Evolutionary conservation across 306 rosid species (phyloP).

Genomic region (Vigna nakashimae): DNA sequence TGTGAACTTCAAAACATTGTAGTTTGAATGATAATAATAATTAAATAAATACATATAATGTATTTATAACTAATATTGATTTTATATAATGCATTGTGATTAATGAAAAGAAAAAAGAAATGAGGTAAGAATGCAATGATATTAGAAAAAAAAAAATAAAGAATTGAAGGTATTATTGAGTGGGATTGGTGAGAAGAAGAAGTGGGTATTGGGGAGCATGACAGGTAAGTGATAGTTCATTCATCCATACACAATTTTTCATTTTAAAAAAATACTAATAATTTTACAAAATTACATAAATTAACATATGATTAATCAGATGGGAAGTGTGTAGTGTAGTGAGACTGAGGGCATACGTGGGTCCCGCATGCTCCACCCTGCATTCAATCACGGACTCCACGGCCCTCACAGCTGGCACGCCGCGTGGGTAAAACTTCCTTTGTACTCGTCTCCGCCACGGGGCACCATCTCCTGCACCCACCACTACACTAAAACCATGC

Average conservation of each 20-base stretch:
- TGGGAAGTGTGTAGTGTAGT: conserved; percentile 14
- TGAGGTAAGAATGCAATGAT: no score
- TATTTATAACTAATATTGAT: no score
- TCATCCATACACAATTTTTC: conserved; percentile 20
- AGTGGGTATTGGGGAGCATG: conserved; percentile 37
- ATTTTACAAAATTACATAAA: neutral
- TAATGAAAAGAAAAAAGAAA: neutral
- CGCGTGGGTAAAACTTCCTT: conserved; percentile 56
- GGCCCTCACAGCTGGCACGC: conserved; percentile 66
- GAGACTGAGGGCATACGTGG: conserved; percentile 32
- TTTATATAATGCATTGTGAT: no score
- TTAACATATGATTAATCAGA: conserved; percentile 2
- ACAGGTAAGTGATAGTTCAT: conserved; percentile 44
- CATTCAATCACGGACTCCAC: conserved; percentile 62
- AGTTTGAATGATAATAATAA: no score
- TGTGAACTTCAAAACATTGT: no score
- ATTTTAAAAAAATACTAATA: neutral
- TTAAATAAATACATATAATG: no score
- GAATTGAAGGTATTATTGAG: conserved; percentile 33
- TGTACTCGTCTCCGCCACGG: conserved; percentile 35
- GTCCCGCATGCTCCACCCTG: conserved; percentile 46
- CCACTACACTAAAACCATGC: neutral
- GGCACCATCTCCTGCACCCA: conserved; percentile 5
- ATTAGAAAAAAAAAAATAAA: neutral
- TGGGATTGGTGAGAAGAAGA: conserved; percentile 34